A percentile compares a stretch with the other conserved stretches of the same genome.
phyloP scores from a whole-genome alignment of 2,329 filamentous ascomycete species.

The Trichoderma oligosporum region DNA sequence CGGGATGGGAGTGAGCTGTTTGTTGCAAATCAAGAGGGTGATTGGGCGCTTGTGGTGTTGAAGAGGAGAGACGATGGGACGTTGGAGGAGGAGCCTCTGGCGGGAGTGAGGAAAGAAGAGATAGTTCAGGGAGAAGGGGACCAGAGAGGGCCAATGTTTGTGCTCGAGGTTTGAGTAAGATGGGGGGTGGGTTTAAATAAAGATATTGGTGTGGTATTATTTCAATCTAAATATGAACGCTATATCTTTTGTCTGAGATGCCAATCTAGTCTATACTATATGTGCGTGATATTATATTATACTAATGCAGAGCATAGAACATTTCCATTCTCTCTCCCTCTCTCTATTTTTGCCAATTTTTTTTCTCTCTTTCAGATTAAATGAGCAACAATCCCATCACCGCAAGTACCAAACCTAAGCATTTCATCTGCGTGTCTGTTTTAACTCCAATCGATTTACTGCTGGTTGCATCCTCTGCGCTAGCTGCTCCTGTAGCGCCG shows the following conservation, averaged over 20 bases:
- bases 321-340: too few relatives aligned
- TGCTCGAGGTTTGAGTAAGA: conserved; percentile 7
- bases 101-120: conserved; percentile 5
- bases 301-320: background rate
- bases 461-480: background rate
- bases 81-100: conserved; percentile 6
- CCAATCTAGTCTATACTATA: conserved; percentile 1
- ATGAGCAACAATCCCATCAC: background rate
- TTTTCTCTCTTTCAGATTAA: background rate
- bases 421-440: background rate
- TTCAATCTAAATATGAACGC: background rate
- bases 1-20: conserved; percentile 40
- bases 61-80: conserved; percentile 6
- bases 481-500: background rate
- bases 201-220: background rate
- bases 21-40: conserved; percentile 45
- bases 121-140: background rate
- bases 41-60: conserved; percentile 40
- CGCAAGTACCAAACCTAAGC: background rate
- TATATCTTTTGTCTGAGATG: background rate
- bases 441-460: background rate
- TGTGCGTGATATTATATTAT: background rate
- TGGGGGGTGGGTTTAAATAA: background rate
- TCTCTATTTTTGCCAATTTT: background rate
- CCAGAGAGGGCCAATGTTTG: conserved; percentile 13